Conservation (phyloP, 2,329 filamentous ascomycete genomes). For the Trichoderma sp. region DNA sequence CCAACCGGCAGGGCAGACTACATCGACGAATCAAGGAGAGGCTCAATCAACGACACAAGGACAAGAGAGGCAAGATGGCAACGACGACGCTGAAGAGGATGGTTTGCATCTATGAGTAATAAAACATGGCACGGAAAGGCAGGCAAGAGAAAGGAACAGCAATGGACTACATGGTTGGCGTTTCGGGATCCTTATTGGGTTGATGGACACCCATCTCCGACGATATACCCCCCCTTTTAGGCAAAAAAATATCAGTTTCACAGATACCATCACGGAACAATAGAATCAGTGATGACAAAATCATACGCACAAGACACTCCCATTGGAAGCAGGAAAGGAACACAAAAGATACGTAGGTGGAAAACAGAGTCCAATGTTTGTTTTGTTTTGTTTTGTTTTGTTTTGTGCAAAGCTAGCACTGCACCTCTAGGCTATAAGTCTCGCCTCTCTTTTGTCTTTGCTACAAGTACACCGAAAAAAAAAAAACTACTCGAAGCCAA, state of each 20-base stretch:
- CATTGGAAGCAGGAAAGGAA: neutral
- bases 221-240: constrained; percentile 5
- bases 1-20: constrained; percentile 32
- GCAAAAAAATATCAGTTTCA: constrained; percentile 4
- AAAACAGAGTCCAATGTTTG: neutral
- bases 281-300: neutral
- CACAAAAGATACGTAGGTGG: neutral
- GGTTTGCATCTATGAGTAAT: constrained; percentile 58
- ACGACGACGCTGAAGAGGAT: constrained; percentile 46
- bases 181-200: constrained; percentile 22
- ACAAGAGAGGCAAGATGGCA: constrained; percentile 51
- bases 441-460: constrained; percentile 16
- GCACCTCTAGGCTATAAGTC: constrained; percentile 9
- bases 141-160: neutral
- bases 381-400: constrained; percentile 1
- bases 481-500: neutral
- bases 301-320: neutral
- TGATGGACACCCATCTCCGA: neutral
- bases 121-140: neutral
- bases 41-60: constrained; percentile 57
- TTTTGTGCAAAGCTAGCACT: constrained; percentile 17
- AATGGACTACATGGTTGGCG: constrained; percentile 24
- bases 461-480: constrained; percentile 7
- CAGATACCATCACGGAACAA: neutral
- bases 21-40: constrained; percentile 50